Percentiles rank a stretch among this genome's conserved stretches.
These are phyloP conservation scores for Cotoneaster glaucophyllus DNA, from an alignment of 306 rosid genomes.

Conservation along the genomic window DNA sequence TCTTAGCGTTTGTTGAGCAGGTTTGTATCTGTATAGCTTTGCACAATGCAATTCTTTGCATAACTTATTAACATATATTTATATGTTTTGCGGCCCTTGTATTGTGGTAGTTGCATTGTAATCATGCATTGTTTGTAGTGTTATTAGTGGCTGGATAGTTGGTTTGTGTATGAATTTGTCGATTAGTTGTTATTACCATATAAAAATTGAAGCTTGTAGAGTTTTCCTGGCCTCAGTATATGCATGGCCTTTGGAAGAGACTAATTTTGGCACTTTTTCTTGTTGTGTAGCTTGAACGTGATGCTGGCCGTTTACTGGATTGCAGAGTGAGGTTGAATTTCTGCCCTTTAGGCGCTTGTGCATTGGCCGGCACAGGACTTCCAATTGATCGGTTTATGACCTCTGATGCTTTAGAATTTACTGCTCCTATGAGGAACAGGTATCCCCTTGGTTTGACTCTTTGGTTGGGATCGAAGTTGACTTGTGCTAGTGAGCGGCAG, in stretches of 20 bases:
- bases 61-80: background rate
- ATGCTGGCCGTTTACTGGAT: constrained; percentile 76
- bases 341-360: constrained; percentile 93
- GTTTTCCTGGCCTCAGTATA: background rate
- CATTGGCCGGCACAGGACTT: constrained; percentile 98
- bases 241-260: background rate
- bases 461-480: background rate
- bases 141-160: background rate
- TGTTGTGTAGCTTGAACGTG: constrained; percentile 82
- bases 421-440: constrained; percentile 95
- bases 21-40: constrained; percentile 26
- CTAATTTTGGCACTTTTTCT: constrained; percentile 9
- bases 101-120: background rate
- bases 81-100: background rate
- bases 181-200: background rate
- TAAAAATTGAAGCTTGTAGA: background rate
- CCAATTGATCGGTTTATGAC: constrained; percentile 99
- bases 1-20: constrained; percentile 90
- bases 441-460: constrained; percentile 19
- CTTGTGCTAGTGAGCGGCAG: background rate
- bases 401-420: constrained; percentile 68
- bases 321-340: constrained; percentile 85
- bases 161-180: background rate
- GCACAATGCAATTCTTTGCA: background rate
- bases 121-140: background rate